These are phyloP conservation scores for Penicillium sp. DNA, from an alignment of 2,329 filamentous ascomycete species.

Conservation along the genomic window DNA sequence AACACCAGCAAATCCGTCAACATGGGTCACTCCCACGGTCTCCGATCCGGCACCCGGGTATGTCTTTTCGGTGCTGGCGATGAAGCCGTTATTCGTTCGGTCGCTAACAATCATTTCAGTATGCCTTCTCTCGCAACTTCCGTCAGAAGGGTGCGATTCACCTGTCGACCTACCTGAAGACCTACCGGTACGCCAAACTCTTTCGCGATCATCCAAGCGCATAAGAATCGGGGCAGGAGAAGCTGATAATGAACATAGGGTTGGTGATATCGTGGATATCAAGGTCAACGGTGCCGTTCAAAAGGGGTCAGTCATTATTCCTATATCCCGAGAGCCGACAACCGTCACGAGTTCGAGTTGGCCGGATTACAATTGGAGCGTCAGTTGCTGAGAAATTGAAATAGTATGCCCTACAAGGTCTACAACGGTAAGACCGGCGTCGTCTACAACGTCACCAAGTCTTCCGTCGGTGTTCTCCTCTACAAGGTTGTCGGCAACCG, in stretches of 20 bases:
- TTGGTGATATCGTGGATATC: slow-evolving; percentile 98
- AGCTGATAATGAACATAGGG: slow-evolving; percentile 63
- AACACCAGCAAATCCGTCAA: slow-evolving; percentile 60
- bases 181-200: slow-evolving; percentile 73
- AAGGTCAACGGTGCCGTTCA: slow-evolving; percentile 98
- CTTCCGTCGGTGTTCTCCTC: slow-evolving; percentile 96
- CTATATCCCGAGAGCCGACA: slow-evolving; percentile 18
- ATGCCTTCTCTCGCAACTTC: slow-evolving; percentile 93
- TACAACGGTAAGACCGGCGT: slow-evolving; percentile 99
- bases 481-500: slow-evolving; percentile 99
- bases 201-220: slow-evolving; percentile 21
- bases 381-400: slow-evolving; percentile 33
- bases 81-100: slow-evolving; percentile 9
- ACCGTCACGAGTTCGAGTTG: slow-evolving; percentile 15
- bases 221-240: slow-evolving; percentile 29
- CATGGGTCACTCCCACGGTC: slow-evolving; percentile 88
- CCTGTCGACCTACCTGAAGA: slow-evolving; percentile 90
- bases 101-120: slow-evolving; percentile 55
- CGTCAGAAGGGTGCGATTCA: slow-evolving; percentile 94
- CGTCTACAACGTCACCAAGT: slow-evolving; percentile 99
- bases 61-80: slow-evolving; percentile 43
- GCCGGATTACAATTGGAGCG: slow-evolving; percentile 19
- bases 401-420: slow-evolving; percentile 97
- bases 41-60: slow-evolving; percentile 84
- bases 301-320: slow-evolving; percentile 77